phyloP scores from a whole-genome alignment of 805 yeast species.

The Ogataea parapolymorpha region DNA sequence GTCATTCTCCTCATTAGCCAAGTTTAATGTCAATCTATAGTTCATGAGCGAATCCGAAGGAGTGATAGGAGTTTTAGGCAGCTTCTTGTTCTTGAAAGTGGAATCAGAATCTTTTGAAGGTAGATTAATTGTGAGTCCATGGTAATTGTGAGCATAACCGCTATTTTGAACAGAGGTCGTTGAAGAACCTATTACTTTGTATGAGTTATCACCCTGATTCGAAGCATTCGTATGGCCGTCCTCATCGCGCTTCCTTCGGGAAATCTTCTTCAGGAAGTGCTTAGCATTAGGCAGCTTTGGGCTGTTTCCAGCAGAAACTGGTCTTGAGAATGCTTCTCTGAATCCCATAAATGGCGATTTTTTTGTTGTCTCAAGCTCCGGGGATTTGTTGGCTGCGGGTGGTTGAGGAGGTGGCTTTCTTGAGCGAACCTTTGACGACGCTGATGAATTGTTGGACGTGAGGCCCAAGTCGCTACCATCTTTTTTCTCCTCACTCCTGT shows the following conservation, averaged over 20 bases:
- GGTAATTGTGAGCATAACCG: constrained; percentile 9
- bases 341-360: constrained; percentile 22
- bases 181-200: constrained; percentile 9
- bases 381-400: neutral
- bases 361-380: constrained; percentile 8
- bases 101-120: constrained; percentile 5
- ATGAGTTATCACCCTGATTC: constrained; percentile 4
- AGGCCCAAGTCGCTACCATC: neutral
- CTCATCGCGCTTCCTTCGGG: constrained; percentile 16
- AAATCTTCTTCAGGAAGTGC: constrained; percentile 21
- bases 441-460: constrained; percentile 7
- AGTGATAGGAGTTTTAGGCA: constrained; percentile 23
- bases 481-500: neutral
- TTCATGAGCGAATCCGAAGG: constrained; percentile 28
- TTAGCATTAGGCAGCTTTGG: constrained; percentile 21
- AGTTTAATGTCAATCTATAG: constrained; percentile 24
- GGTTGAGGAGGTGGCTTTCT: constrained; percentile 22
- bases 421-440: constrained; percentile 9
- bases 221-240: constrained; percentile 4
- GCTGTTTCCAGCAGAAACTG: constrained; percentile 12
- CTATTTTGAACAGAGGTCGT: constrained; percentile 4
- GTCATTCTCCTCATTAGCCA: constrained; percentile 23
- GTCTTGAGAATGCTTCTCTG: constrained; percentile 22
- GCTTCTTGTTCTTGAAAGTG: constrained; percentile 11
- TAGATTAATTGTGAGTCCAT: constrained; percentile 13